Evolutionary conservation across 805 yeast genomes (phyloP).

Genomic region (Myxozyma melibiosi): DNA sequence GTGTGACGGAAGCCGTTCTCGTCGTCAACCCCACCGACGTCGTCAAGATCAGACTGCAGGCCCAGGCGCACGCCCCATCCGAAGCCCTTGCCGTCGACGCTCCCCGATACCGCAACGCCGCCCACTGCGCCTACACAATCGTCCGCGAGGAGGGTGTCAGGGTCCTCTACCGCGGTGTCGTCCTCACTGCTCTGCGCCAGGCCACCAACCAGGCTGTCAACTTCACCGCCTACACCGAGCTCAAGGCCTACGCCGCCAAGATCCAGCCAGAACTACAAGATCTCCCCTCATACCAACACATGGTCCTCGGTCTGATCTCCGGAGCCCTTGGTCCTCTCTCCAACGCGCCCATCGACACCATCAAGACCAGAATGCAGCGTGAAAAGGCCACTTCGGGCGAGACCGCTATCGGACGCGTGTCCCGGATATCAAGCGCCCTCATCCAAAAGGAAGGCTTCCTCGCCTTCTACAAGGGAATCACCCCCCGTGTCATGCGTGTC

Average conservation of each 20-base stretch:
- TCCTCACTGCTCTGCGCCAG: conserved; percentile 95
- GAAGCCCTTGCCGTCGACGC: conserved; percentile 72
- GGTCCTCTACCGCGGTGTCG: conserved; percentile 90
- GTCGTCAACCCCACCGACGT: conserved; percentile 98
- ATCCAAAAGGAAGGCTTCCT: conserved; percentile 85
- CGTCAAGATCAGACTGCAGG: conserved; percentile 92
- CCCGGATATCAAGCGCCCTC: conserved; percentile 76
- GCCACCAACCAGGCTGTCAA: conserved; percentile 98
- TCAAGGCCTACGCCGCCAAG: conserved; percentile 69
- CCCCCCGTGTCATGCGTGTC: conserved; percentile 98
- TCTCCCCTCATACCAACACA: conserved; percentile 93
- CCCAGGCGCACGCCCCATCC: conserved; percentile 87
- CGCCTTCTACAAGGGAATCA: conserved; percentile 93
- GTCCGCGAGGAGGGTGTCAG: conserved; percentile 87
- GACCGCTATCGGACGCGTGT: conserved; percentile 75
- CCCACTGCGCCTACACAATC: conserved; percentile 83
- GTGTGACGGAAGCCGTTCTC: conserved; percentile 90
- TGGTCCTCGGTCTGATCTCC: conserved; percentile 82
- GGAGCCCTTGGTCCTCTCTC: conserved; percentile 98
- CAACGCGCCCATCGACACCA: conserved; percentile 96
- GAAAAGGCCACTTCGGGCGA: conserved; percentile 65
- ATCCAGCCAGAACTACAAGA: conserved; percentile 54
- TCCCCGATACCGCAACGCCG: conserved; percentile 89
- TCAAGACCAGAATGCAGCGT: conserved; percentile 94
- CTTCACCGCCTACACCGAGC: conserved; percentile 89